Evolutionary conservation across 805 yeast species (phyloP).

Genomic region (Yamadazyma olivae): DNA sequence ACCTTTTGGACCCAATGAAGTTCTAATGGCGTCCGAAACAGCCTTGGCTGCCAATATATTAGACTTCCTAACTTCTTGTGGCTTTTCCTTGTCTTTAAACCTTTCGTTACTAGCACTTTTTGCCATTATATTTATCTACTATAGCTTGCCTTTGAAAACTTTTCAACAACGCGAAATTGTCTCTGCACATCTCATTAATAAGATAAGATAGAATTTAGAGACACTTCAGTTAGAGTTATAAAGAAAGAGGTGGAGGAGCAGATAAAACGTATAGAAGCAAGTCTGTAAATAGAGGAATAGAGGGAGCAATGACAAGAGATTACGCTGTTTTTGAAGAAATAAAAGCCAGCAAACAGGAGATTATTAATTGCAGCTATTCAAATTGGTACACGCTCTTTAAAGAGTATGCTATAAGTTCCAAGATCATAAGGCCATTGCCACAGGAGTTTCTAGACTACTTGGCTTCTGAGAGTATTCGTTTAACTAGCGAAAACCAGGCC

Average conservation of each 20-base stretch:
- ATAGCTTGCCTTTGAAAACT: conserved; percentile 6
- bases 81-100: conserved; percentile 91
- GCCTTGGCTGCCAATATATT: conserved; percentile 92
- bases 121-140: conserved; percentile 10
- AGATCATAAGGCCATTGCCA: conserved; percentile 32
- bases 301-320: conserved; percentile 14
- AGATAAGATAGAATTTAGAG: background rate
- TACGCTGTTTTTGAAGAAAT: conserved; percentile 29
- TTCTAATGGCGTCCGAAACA: conserved; percentile 92
- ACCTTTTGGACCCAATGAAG: conserved; percentile 97
- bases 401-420: conserved; percentile 17
- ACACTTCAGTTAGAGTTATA: background rate
- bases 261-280: background rate
- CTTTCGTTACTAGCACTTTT: conserved; percentile 72
- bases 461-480: conserved; percentile 21
- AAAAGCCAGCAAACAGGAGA: conserved; percentile 21
- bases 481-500: conserved; percentile 11
- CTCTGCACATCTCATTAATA: background rate
- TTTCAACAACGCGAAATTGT: conserved; percentile 6
- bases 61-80: conserved; percentile 87
- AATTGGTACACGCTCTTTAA: conserved; percentile 29
- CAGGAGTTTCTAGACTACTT: conserved; percentile 31
- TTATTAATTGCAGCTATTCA: conserved; percentile 32
- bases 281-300: background rate
- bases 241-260: background rate